Base-by-base conservation (phyloP, 208 protist species). In the Endotrypanum monterogeii region DNA sequence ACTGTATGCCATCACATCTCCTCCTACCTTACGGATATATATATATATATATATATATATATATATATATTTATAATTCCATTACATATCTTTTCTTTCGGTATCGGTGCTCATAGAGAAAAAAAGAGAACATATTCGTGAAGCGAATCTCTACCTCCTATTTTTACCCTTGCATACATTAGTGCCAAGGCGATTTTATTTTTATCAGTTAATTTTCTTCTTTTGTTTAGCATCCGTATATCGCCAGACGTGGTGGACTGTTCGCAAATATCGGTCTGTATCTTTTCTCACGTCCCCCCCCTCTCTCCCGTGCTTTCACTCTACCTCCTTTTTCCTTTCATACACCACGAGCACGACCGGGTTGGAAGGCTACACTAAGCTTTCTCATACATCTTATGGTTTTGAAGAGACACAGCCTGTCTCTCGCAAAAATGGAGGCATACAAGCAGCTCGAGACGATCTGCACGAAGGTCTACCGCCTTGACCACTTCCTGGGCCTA, bases 361-460 rank as follows among this genome's bases (percentile, higher is more conserved):
- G 71, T 58, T 71, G 30, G 37, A 39, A 39, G 37, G 18, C 37
- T 23, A 63, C 61, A 9, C 20, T 20, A 14, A 52, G 28, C 25
- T 55, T 61, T 70, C 67, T 56, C 70, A 54, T 71, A 23, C 50
- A 57, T 18, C 67, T 8, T 28, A 55, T 74, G 37, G 20, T 71
- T 9, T 39, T 62, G 20, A 23, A 52, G 25, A 74, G 50, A 32
- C 23, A 28, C 62, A 16, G 7, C n/a, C 39, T 28, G 11, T 20
- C 20, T 58, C 35, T 74, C n/a, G 52, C 58, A 58, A 68, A 69
- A 20, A 95, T 96, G 89, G 78, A 90, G 71, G 44, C 89, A 11
- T 94, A 96, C 78, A 80, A 85, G 51, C 68, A 92, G 67, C 83
- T 96, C 8, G 86, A 94, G 76, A 50, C 60, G 70, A 41, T 88